phyloP scores from a whole-genome alignment of 129 eudicot genomes.

The Chrysanthemum lavandulifolium region DNA sequence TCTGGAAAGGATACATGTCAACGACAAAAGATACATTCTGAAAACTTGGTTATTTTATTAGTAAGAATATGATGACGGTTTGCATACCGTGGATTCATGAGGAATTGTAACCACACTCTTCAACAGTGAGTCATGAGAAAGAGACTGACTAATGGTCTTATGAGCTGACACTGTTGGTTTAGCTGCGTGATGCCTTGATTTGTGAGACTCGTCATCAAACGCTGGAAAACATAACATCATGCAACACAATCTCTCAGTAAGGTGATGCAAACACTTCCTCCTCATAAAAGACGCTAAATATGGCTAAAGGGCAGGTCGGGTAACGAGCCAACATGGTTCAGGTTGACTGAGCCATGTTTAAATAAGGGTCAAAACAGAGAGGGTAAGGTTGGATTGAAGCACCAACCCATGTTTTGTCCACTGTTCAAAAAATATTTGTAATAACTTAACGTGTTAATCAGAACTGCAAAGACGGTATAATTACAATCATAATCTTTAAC shows the following conservation, averaged over 20 bases:
- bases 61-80: too few species aligned
- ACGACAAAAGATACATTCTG: too few species aligned
- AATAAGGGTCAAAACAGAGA: background rate
- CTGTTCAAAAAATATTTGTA: background rate
- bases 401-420: background rate
- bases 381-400: background rate
- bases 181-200: slow-evolving; percentile 56
- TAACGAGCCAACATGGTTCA: too few species aligned
- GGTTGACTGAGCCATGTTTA: too few species aligned
- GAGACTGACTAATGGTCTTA: slow-evolving; percentile 47
- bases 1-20: too few species aligned
- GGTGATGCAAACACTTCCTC: too few species aligned
- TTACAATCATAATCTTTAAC: background rate
- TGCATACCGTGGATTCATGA: slow-evolving; percentile 32
- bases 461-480: background rate
- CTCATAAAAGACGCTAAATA: too few species aligned
- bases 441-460: background rate
- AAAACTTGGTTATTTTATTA: too few species aligned
- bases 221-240: slow-evolving; percentile 28
- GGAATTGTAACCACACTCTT: slow-evolving; percentile 46
- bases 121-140: slow-evolving; percentile 53
- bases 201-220: slow-evolving; percentile 54
- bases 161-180: slow-evolving; percentile 18
- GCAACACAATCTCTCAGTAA: slow-evolving; percentile 16
- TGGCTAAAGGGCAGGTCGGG: too few species aligned